Percentiles rank a stretch among this genome's conserved stretches.
Conservation (phyloP, 805 yeast genomes). For the Saccharomycopsis sp. region DNA sequence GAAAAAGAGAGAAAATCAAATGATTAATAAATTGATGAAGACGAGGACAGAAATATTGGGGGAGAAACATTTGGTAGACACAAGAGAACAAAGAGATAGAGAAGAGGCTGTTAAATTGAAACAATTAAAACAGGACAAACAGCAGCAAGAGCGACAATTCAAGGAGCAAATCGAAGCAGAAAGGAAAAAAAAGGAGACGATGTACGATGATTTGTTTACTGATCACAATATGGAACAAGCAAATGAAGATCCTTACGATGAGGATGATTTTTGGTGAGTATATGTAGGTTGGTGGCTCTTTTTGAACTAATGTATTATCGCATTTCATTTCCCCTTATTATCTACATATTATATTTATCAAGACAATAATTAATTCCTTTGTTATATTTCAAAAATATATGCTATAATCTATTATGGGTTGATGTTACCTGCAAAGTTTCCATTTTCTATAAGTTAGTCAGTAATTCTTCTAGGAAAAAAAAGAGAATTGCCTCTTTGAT, state of each 20-base stretch:
- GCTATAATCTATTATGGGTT: constrained; percentile 28
- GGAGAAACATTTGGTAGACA: constrained; percentile 28
- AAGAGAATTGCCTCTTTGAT: constrained; percentile 36
- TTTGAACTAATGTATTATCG: neutral
- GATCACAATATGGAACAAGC: constrained; percentile 39
- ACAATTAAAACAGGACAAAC: constrained; percentile 25
- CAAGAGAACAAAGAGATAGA: constrained; percentile 35
- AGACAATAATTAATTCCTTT: too few species aligned
- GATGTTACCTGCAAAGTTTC: constrained; percentile 48
- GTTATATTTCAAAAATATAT: neutral
- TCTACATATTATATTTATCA: too few species aligned
- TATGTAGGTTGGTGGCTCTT: neutral
- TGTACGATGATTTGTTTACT: constrained; percentile 42
- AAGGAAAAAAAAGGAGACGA: constrained; percentile 33
- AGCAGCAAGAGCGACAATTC: constrained; percentile 29
- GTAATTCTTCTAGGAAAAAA: too few species aligned
- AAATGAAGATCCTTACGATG: constrained; percentile 49
- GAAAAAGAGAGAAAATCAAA: constrained; percentile 47
- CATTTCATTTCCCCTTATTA: too few species aligned
- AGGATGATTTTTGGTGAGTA: constrained; percentile 40
- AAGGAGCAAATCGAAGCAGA: constrained; percentile 34
- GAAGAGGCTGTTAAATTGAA: constrained; percentile 25
- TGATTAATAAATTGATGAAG: constrained; percentile 56
- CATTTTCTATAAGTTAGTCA: constrained; percentile 31
- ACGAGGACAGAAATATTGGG: constrained; percentile 49